These are phyloP conservation scores for Colletotrichum camelliae DNA, from an alignment of 2,329 filamentous ascomycete species.

Conservation along the genomic window DNA sequence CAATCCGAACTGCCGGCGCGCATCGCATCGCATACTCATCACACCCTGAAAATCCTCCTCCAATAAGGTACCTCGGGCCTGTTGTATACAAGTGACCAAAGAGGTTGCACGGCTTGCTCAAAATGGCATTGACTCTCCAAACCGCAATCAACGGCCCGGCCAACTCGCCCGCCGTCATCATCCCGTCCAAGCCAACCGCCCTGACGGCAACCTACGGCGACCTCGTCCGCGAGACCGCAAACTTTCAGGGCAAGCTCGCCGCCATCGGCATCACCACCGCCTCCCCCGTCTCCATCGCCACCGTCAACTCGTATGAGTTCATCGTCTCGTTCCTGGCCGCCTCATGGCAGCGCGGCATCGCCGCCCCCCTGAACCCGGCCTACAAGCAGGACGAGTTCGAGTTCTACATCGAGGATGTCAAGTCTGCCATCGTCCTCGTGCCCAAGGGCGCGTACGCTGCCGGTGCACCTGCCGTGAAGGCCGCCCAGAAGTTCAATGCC, in stretches of 20 bases:
- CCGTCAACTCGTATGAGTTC: slow-evolving; percentile 87
- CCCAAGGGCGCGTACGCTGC: slow-evolving; percentile 72
- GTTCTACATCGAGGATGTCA: slow-evolving; percentile 89
- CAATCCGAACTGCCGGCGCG: not conserved
- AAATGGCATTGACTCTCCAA: slow-evolving; percentile 52
- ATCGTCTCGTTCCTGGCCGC: slow-evolving; percentile 86
- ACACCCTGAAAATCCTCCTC: not conserved
- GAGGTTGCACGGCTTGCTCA: not conserved
- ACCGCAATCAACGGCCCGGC: slow-evolving; percentile 53
- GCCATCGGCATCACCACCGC: slow-evolving; percentile 72
- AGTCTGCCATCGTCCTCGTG: slow-evolving; percentile 78
- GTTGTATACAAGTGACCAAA: not conserved
- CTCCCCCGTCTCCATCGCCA: slow-evolving; percentile 80
- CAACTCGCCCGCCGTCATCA: slow-evolving; percentile 68
- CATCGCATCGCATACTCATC: not conserved
- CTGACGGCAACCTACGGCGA: slow-evolving; percentile 74
- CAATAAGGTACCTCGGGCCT: not conserved
- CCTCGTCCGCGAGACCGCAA: slow-evolving; percentile 67
- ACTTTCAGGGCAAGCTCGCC: slow-evolving; percentile 81
- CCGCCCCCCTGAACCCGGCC: slow-evolving; percentile 84
- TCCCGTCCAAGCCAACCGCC: slow-evolving; percentile 68
- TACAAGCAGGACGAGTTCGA: slow-evolving; percentile 93
- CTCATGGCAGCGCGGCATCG: slow-evolving; percentile 83
- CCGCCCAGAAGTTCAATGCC: slow-evolving; percentile 78
- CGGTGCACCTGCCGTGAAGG: slow-evolving; percentile 74